phyloP scores from a whole-genome alignment of 1,284 basidiomycete genomes.

The Moesziomyces sp. region DNA sequence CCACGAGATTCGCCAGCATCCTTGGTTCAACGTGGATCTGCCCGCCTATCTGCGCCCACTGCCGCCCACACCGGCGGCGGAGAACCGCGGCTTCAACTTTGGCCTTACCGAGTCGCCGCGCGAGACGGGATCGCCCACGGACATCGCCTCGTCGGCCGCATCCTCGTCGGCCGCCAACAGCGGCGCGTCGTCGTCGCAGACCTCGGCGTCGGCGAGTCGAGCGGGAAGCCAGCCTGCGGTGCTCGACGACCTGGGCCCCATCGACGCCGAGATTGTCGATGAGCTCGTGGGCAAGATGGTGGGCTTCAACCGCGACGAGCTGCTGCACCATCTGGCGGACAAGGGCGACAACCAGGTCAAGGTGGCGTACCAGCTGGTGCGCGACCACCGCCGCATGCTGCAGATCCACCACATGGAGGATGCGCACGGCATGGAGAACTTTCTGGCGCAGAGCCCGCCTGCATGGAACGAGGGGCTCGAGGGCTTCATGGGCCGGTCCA shows the following conservation, averaged over 20 bases:
- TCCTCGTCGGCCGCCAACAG: conserved; percentile 23
- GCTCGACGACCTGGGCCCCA: conserved; percentile 76
- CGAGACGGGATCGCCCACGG: conserved; percentile 31
- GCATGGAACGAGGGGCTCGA: conserved; percentile 71
- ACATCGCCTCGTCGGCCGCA: conserved; percentile 22
- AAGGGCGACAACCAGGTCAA: conserved; percentile 95
- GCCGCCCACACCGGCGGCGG: conserved; percentile 76
- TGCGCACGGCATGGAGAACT: conserved; percentile 69
- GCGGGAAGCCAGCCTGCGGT: conserved; percentile 32
- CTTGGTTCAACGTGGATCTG: conserved; percentile 66
- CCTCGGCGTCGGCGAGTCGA: conserved; percentile 22
- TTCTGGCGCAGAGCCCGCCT: conserved; percentile 71
- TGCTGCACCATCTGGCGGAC: conserved; percentile 83
- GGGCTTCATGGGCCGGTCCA: conserved; percentile 49
- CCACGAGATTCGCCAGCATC: conserved; percentile 62
- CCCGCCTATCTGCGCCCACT: conserved; percentile 73
- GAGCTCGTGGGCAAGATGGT: conserved; percentile 81
- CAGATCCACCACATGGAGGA: conserved; percentile 72
- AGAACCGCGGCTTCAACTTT: conserved; percentile 72
- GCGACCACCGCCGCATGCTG: conserved; percentile 88
- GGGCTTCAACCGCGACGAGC: conserved; percentile 81
- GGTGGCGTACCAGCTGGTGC: conserved; percentile 91
- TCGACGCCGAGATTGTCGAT: conserved; percentile 88
- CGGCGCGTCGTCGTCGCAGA: conserved; percentile 31
- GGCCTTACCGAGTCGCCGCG: conserved; percentile 43